Percentiles rank a stretch among this genome's conserved stretches.
These are phyloP conservation scores for Backusella mclennaniae DNA, from an alignment of 192 early-diverging fungal species.

Conservation along the genomic window DNA sequence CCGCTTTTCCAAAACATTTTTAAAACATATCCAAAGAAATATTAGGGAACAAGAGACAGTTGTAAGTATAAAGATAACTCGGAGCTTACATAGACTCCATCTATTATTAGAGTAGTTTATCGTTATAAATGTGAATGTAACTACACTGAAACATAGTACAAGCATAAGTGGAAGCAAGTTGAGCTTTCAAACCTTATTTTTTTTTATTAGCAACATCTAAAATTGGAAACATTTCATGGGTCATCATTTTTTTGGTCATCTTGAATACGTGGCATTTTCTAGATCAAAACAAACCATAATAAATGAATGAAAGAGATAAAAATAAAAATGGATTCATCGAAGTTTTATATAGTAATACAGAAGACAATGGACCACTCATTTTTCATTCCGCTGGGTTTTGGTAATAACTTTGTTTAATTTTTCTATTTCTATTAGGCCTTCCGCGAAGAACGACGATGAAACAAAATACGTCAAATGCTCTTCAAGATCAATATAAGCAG, in stretches of 20 bases:
- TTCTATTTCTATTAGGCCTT: not conserved
- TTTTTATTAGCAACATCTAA: not conserved
- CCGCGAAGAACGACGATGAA: not conserved
- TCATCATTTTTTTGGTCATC: not conserved
- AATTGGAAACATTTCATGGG: constrained; percentile 3
- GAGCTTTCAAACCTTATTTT: not conserved
- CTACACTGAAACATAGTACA: not conserved
- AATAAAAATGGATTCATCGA: too few relatives aligned
- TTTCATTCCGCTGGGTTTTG: too few relatives aligned
- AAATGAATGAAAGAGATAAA: too few relatives aligned
- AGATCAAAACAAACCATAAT: not conserved
- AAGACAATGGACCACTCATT: too few relatives aligned
- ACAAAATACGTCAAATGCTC: not conserved
- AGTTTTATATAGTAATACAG: too few relatives aligned
- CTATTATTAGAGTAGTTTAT: not conserved
- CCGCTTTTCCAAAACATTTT: not conserved
- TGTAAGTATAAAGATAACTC: not conserved
- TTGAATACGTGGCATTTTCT: not conserved
- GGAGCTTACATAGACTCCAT: not conserved
- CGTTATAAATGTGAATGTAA: not conserved
- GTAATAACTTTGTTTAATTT: not conserved
- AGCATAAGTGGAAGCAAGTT: not conserved
- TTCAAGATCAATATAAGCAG: not conserved
- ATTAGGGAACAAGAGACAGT: not conserved
- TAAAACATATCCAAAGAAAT: not conserved